A percentile compares a stretch with the other conserved stretches of the same genome.
Evolutionary conservation across 306 rosid genomes (phyloP).

Genomic region (Glycine soja): DNA sequence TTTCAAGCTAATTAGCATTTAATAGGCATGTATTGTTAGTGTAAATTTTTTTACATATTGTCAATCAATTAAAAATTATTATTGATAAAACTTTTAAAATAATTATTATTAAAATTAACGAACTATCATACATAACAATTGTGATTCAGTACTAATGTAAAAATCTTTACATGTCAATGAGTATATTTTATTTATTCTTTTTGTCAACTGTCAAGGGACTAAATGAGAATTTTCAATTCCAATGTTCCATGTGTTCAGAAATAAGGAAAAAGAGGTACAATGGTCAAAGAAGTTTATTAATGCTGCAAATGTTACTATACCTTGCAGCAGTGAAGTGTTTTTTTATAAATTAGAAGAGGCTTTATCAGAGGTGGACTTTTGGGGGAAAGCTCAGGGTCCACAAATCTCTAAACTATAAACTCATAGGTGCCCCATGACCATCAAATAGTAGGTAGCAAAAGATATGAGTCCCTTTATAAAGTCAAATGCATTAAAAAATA

Average conservation of each 20-base stretch:
- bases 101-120: background rate
- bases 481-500: constrained; percentile 47
- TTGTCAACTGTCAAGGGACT: background rate
- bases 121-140: background rate
- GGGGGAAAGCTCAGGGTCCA: constrained; percentile 39
- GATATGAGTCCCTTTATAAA: constrained; percentile 40
- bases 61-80: background rate
- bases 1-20: background rate
- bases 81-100: background rate
- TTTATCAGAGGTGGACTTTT: constrained; percentile 25
- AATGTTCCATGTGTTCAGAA: constrained; percentile 17
- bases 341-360: background rate
- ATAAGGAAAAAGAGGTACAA: background rate
- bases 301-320: constrained; percentile 15
- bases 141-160: background rate
- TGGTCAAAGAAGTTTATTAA: constrained; percentile 22
- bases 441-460: constrained; percentile 23
- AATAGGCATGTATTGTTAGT: background rate
- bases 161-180: background rate
- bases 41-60: background rate
- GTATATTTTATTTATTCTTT: background rate
- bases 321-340: constrained; percentile 18
- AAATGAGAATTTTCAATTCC: constrained; percentile 13
- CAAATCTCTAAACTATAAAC: constrained; percentile 43
- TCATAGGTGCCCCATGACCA: constrained; percentile 36